phyloP scores from a whole-genome alignment of 2,329 filamentous ascomycete genomes.

The Ascochyta koolunga region DNA sequence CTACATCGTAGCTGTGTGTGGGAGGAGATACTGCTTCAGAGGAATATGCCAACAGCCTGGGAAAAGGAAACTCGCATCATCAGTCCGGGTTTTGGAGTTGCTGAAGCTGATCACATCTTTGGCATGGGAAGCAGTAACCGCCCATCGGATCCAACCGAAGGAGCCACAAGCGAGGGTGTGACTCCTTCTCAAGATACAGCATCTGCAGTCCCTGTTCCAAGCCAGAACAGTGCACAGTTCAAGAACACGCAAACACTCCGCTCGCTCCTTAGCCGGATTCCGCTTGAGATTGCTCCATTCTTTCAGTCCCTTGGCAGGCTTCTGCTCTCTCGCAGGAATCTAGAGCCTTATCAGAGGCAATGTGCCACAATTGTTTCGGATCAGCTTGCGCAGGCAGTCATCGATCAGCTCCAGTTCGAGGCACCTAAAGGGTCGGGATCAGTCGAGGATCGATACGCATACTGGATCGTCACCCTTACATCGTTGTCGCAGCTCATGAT shows the following conservation, averaged over 20 bases:
- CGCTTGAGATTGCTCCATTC: constrained; percentile 80
- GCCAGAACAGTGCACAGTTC: constrained; percentile 54
- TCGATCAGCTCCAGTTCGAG: constrained; percentile 67
- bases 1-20: constrained; percentile 81
- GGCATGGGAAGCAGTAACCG: constrained; percentile 37
- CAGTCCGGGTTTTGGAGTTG: constrained; percentile 46
- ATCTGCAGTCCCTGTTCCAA: constrained; percentile 15
- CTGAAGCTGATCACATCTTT: constrained; percentile 50
- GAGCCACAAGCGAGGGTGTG: constrained; percentile 20
- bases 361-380: constrained; percentile 67
- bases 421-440: constrained; percentile 56
- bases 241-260: constrained; percentile 81
- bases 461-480: constrained; percentile 81
- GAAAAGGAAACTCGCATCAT: constrained; percentile 53
- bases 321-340: constrained; percentile 74
- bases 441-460: constrained; percentile 71
- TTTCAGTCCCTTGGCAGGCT: constrained; percentile 85
- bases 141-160: constrained; percentile 24
- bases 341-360: constrained; percentile 68
- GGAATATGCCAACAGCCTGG: constrained; percentile 75
- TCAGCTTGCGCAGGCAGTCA: constrained; percentile 72
- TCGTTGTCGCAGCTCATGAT: constrained; percentile 79
- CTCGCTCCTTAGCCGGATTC: constrained; percentile 77
- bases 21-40: constrained; percentile 80
- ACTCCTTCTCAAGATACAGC: constrained; percentile 17